phyloP scores from a whole-genome alignment of 2,329 filamentous ascomycete species.

The Botrytis byssoidea region DNA sequence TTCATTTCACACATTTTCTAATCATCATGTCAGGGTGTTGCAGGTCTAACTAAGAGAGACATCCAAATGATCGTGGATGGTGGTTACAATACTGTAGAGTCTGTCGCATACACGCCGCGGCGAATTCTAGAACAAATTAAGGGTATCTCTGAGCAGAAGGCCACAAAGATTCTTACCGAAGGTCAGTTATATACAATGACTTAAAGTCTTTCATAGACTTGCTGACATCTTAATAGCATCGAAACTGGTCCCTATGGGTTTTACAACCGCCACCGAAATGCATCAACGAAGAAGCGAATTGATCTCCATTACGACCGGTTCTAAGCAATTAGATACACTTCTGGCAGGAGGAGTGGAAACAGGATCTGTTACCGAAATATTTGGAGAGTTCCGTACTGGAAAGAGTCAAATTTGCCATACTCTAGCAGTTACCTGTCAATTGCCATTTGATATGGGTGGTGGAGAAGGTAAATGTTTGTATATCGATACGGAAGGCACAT shows the following conservation, averaged over 20 bases:
- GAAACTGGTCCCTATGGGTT: constrained; percentile 97
- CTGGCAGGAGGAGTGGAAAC: constrained; percentile 94
- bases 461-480: constrained; percentile 98
- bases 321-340: constrained; percentile 93
- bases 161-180: constrained; percentile 84
- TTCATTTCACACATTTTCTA: background rate
- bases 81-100: constrained; percentile 92
- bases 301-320: constrained; percentile 96
- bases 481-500: constrained; percentile 97
- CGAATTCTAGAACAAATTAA: constrained; percentile 91
- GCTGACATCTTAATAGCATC: constrained; percentile 58
- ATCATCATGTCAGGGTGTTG: constrained; percentile 63
- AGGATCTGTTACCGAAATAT: constrained; percentile 95
- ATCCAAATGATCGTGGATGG: constrained; percentile 91
- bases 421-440: constrained; percentile 93
- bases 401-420: constrained; percentile 99
- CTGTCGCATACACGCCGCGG: constrained; percentile 86
- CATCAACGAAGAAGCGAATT: constrained; percentile 94
- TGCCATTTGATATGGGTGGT: constrained; percentile 98
- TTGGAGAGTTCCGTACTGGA: constrained; percentile 95
- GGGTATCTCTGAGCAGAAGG: constrained; percentile 96
- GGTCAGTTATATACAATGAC: constrained; percentile 50
- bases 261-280: constrained; percentile 99
- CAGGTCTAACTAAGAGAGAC: constrained; percentile 89
- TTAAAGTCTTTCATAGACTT: background rate